Percentiles rank a stretch among this genome's conserved stretches.
phyloP scores from a whole-genome alignment of 2,329 filamentous ascomycete species.

The Teratosphaeria destructans region DNA sequence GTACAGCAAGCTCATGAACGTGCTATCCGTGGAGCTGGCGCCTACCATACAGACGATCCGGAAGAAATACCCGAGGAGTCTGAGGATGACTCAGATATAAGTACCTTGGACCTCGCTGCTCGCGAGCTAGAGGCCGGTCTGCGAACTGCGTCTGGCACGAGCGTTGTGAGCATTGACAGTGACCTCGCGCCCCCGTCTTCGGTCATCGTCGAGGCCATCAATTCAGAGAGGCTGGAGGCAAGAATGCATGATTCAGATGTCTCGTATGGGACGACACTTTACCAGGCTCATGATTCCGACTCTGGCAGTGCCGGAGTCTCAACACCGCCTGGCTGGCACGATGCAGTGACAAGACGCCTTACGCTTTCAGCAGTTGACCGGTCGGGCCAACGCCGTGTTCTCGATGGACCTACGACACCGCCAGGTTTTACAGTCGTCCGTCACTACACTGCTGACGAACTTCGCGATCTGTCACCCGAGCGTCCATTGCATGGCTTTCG shows the following conservation, averaged over 20 bases:
- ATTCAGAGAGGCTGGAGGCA: neutral
- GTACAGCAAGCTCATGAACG: neutral
- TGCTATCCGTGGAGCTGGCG: neutral
- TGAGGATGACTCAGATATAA: neutral
- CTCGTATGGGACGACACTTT: neutral
- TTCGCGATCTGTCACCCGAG: neutral
- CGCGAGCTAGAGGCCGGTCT: neutral
- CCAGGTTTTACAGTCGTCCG: neutral
- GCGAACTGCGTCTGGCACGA: neutral
- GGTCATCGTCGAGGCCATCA: neutral
- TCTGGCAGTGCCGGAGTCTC: neutral
- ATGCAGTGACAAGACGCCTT: neutral
- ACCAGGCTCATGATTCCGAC: neutral
- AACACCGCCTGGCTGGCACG: neutral
- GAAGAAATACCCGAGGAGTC: conserved; percentile 6
- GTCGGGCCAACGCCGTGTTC: neutral
- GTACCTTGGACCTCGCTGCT: neutral
- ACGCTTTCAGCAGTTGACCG: neutral
- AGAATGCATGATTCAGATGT: neutral
- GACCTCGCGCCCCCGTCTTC: neutral
- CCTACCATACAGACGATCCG: conserved; percentile 8
- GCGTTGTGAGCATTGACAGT: neutral
- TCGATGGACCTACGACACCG: neutral
- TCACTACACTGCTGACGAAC: neutral
- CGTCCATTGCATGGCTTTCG: neutral